Conservation (phyloP, 305 asterid genomes). For the Fraxinus velutina region DNA sequence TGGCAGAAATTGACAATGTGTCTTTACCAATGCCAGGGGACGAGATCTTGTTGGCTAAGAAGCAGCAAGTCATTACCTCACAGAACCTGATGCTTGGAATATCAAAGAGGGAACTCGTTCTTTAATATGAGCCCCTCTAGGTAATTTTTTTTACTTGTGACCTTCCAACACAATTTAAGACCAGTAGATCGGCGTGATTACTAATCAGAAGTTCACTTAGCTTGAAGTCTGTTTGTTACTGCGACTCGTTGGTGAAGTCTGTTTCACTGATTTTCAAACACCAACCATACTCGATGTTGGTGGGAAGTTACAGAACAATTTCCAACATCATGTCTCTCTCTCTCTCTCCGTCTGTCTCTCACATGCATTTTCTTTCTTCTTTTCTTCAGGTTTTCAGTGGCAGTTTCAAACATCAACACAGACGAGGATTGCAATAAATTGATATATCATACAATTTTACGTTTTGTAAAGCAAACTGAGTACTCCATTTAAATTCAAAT, state of each 20-base stretch:
- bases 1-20: slow-evolving; percentile 6
- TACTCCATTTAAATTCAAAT: background rate
- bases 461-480: background rate
- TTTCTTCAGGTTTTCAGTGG: background rate
- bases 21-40: slow-evolving; percentile 43
- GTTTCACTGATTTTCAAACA: background rate
- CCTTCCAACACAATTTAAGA: slow-evolving; percentile 17
- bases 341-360: background rate
- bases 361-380: background rate
- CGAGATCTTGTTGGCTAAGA: slow-evolving; percentile 57
- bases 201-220: slow-evolving; percentile 15
- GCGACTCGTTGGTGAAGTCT: background rate
- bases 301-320: background rate
- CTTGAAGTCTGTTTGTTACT: background rate
- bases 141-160: background rate
- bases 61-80: slow-evolving; percentile 48
- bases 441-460: slow-evolving; percentile 2
- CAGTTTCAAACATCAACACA: background rate
- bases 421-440: background rate
- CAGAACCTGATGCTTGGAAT: slow-evolving; percentile 32
- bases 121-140: slow-evolving; percentile 15
- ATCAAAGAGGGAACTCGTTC: slow-evolving; percentile 14
- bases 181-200: background rate
- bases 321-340: background rate
- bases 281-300: background rate